phyloP scores from a whole-genome alignment of 1,284 basidiomycete genomes.

The Phenoliferia sp. region DNA sequence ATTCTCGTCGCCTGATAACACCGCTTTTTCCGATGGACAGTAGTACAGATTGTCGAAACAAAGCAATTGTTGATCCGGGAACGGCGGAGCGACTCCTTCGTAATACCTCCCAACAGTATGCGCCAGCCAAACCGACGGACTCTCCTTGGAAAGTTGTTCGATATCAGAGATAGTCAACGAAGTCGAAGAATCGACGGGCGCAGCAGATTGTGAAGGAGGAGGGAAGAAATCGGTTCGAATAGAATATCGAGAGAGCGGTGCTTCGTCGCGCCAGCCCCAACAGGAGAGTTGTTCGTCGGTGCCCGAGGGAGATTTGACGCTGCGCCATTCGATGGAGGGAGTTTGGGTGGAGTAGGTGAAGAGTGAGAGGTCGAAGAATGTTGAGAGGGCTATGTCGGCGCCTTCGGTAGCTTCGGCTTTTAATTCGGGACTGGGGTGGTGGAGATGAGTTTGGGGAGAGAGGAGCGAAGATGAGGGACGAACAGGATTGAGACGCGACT shows the following conservation, averaged over 20 bases:
- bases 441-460: background rate
- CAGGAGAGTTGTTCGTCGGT: constrained; percentile 26
- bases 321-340: constrained; percentile 26
- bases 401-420: constrained; percentile 25
- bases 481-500: constrained; percentile 25
- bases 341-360: constrained; percentile 26
- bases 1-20: too few relatives aligned
- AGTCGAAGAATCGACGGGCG: constrained; percentile 23
- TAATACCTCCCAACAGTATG: constrained; percentile 12
- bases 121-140: constrained; percentile 20
- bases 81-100: constrained; percentile 12
- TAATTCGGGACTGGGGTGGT: constrained; percentile 18
- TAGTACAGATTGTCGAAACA: constrained; percentile 33
- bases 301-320: constrained; percentile 28
- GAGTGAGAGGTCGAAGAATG: constrained; percentile 25
- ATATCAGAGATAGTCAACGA: constrained; percentile 31
- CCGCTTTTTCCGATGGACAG: constrained; percentile 20
- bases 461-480: background rate
- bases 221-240: constrained; percentile 29
- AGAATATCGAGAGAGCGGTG: constrained; percentile 25
- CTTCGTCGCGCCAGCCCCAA: constrained; percentile 28
- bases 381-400: constrained; percentile 19
- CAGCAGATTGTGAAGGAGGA: constrained; percentile 23
- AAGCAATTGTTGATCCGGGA: constrained; percentile 25
- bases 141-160: constrained; percentile 19